phyloP scores from a whole-genome alignment of 2,329 filamentous ascomycete genomes.

The Neocatenulostroma microsporum region DNA sequence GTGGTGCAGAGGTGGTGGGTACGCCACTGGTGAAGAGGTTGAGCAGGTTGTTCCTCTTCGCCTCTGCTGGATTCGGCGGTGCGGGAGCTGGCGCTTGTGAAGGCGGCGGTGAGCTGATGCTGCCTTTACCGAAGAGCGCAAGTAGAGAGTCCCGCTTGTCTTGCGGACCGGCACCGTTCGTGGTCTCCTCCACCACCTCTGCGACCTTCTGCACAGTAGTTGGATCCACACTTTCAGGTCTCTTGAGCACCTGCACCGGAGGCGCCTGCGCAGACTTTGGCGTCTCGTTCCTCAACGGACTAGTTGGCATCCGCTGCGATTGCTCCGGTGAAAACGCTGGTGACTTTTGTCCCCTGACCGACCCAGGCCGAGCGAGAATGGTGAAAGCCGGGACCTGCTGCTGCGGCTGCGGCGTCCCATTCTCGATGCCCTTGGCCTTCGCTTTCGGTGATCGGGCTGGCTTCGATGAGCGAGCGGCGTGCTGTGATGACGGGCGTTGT shows the following conservation, averaged over 20 bases:
- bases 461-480: constrained; percentile 6
- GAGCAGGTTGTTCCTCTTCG: constrained; percentile 9
- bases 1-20: constrained; percentile 16
- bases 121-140: constrained; percentile 20
- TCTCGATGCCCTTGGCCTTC: constrained; percentile 9
- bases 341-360: constrained; percentile 11
- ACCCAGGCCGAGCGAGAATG: constrained; percentile 24
- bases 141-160: constrained; percentile 25
- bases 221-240: constrained; percentile 16
- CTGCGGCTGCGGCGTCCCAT: constrained; percentile 8
- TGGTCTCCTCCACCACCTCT: constrained; percentile 6
- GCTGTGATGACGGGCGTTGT: constrained; percentile 12
- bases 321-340: constrained; percentile 5
- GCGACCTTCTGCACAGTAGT: constrained; percentile 9
- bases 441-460: constrained; percentile 10
- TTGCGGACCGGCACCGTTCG: constrained; percentile 6
- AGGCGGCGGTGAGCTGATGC: constrained; percentile 1
- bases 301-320: constrained; percentile 3
- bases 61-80: not conserved
- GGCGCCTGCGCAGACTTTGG: constrained; percentile 13
- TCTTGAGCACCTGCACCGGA: constrained; percentile 25
- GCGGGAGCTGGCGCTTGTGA: not conserved
- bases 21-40: constrained; percentile 9
- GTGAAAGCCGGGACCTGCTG: constrained; percentile 19
- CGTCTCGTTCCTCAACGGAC: constrained; percentile 18